Conservation (phyloP, 305 asterid genomes). For the Solanum hybrid region DNA sequence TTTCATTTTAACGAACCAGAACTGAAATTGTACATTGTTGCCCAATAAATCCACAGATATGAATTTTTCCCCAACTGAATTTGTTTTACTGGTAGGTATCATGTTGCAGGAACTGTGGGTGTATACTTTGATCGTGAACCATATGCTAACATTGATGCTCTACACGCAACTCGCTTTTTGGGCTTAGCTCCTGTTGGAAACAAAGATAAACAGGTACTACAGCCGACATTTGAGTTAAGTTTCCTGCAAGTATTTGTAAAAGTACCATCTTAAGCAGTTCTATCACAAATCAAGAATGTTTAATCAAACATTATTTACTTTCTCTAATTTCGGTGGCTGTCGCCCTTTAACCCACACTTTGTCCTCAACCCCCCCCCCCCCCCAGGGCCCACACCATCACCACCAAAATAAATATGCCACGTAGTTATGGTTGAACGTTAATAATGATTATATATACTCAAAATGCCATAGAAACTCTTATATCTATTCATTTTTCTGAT, state of each 20-base stretch:
- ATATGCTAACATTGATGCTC: slow-evolving; percentile 59
- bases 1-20: background rate
- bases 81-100: slow-evolving; percentile 53
- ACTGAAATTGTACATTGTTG: slow-evolving; percentile 9
- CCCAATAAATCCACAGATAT: background rate
- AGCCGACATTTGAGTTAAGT: background rate
- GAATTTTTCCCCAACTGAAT: background rate
- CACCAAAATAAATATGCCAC: background rate
- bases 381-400: background rate
- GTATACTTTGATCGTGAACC: slow-evolving; percentile 82
- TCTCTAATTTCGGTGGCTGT: background rate
- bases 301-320: background rate
- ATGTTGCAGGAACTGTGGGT: slow-evolving; percentile 76
- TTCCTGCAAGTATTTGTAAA: background rate
- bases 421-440: background rate
- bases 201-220: slow-evolving; percentile 74
- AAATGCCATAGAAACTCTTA: background rate
- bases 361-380: background rate
- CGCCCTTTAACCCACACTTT: background rate
- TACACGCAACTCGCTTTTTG: slow-evolving; percentile 81
- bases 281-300: background rate
- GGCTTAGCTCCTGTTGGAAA: slow-evolving; percentile 92
- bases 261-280: background rate
- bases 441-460: background rate
- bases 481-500: background rate